phyloP scores from a whole-genome alignment of 2,329 filamentous ascomycete species.

The Scytalidium lignicola region DNA sequence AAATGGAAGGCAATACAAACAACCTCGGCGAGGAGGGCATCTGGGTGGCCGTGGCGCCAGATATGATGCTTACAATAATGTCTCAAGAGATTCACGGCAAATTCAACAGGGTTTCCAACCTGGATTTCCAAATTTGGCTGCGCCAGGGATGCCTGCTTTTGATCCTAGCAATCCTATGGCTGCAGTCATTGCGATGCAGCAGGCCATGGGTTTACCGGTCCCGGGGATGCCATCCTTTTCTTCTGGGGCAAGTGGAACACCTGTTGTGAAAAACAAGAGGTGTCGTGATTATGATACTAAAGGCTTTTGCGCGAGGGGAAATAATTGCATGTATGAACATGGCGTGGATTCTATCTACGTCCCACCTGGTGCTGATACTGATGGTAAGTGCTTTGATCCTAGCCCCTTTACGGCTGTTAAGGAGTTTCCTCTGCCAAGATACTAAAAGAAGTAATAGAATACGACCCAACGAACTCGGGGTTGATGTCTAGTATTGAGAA shows the following conservation, averaged over 20 bases:
- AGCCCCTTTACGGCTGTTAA: too few species aligned
- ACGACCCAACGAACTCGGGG: slow-evolving; percentile 52
- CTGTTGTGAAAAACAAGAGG: slow-evolving; percentile 26
- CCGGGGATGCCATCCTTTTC: slow-evolving; percentile 35
- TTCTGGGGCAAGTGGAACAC: slow-evolving; percentile 6
- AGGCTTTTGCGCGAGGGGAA: slow-evolving; percentile 65
- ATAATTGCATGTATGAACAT: slow-evolving; percentile 65
- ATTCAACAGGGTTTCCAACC: slow-evolving; percentile 7
- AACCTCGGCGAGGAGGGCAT: slow-evolving; percentile 48
- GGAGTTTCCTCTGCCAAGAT: too few species aligned
- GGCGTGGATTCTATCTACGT: slow-evolving; percentile 45
- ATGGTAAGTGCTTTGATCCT: slow-evolving; percentile 29
- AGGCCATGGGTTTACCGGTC: slow-evolving; percentile 48
- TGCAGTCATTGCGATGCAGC: slow-evolving; percentile 53
- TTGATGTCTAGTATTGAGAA: slow-evolving; percentile 28
- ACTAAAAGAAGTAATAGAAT: slow-evolving; percentile 35
- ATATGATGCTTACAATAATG: slow-evolving; percentile 27
- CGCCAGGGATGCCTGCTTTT: slow-evolving; percentile 39
- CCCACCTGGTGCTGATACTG: slow-evolving; percentile 22
- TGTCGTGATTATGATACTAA: slow-evolving; percentile 70
- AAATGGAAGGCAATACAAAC: slow-evolving; percentile 50
- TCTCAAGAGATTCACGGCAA: slow-evolving; percentile 23
- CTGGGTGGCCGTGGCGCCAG: slow-evolving; percentile 30
- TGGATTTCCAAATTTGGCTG: slow-evolving; percentile 14
- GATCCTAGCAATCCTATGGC: slow-evolving; percentile 58